Percentiles rank a stretch among this genome's conserved stretches.
These are phyloP conservation scores for Fusarium equiseti DNA, from an alignment of 2,329 filamentous ascomycete species.

Conservation along the genomic window DNA sequence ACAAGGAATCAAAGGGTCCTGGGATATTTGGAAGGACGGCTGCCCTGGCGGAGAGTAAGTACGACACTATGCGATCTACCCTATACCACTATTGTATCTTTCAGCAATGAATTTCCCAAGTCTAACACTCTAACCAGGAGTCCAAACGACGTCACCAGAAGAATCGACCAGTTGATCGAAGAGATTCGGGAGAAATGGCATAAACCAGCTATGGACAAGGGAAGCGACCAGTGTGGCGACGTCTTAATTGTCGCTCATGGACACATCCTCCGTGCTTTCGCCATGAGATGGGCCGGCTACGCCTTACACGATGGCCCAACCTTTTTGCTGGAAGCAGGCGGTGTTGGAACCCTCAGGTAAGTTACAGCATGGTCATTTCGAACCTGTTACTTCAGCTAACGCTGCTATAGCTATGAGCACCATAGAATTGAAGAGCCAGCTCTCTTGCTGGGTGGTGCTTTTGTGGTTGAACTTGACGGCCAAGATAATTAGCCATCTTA, in stretches of 20 bases:
- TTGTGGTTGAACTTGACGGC: slow-evolving; percentile 62
- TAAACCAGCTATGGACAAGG: slow-evolving; percentile 69
- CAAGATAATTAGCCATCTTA: slow-evolving; percentile 7
- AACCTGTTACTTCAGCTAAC: slow-evolving; percentile 13
- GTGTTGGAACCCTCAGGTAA: slow-evolving; percentile 82
- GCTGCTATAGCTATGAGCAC: slow-evolving; percentile 76
- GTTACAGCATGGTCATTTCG: slow-evolving; percentile 25
- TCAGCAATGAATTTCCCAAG: background rate
- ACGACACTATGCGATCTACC: background rate
- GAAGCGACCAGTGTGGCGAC: slow-evolving; percentile 53
- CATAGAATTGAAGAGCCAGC: slow-evolving; percentile 82
- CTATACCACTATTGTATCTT: background rate
- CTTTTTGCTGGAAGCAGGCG: slow-evolving; percentile 89
- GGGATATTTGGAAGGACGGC: slow-evolving; percentile 93
- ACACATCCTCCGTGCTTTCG: slow-evolving; percentile 88
- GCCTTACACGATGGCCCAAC: slow-evolving; percentile 79
- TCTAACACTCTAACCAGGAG: slow-evolving; percentile 60
- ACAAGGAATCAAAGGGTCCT: slow-evolving; percentile 68
- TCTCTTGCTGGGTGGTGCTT: slow-evolving; percentile 80
- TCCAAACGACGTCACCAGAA: slow-evolving; percentile 76
- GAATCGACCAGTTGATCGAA: slow-evolving; percentile 80
- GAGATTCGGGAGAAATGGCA: slow-evolving; percentile 79
- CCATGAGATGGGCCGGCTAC: slow-evolving; percentile 85
- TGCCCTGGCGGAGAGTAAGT: slow-evolving; percentile 86
- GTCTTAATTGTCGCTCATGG: slow-evolving; percentile 83